Evolutionary conservation across 139 green algal species (phyloP).

Genomic region (Eudorina sp.): DNA sequence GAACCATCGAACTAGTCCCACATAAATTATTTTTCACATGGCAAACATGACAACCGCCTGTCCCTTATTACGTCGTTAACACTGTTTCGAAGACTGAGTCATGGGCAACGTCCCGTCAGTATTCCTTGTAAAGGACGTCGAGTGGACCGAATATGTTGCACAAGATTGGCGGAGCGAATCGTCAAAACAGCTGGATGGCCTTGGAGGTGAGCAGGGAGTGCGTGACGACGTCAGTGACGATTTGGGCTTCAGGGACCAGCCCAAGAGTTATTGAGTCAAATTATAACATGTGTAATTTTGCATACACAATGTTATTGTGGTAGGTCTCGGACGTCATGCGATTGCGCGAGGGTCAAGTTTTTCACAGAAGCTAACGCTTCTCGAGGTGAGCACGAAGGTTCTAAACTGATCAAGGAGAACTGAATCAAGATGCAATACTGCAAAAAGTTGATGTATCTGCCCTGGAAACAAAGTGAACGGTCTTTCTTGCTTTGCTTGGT

Average conservation of each 20-base stretch:
- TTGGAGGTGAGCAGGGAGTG: background rate
- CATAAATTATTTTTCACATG: no score
- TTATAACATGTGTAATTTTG: background rate
- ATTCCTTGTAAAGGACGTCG: background rate
- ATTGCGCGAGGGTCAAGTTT: background rate
- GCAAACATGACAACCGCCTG: no score
- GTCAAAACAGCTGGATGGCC: conserved; percentile 5
- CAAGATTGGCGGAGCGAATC: conserved; percentile 8
- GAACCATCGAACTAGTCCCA: no score
- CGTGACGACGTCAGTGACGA: no score
- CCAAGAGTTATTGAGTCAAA: background rate
- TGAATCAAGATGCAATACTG: no score
- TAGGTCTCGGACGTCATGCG: background rate
- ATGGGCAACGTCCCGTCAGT: conserved; percentile 1
- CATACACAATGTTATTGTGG: background rate
- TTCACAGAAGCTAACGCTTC: background rate
- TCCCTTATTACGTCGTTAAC: no score
- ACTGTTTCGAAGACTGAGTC: no score
- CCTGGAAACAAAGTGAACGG: no score
- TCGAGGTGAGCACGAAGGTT: conserved; percentile 3
- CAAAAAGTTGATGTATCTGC: no score
- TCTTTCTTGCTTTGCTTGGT: no score
- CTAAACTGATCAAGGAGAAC: background rate
- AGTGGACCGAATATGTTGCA: conserved; percentile 1
- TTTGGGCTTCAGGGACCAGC: no score